Base-by-base conservation (phyloP, 176 grass and related monocot species). In the Calamus simplicifolius region DNA sequence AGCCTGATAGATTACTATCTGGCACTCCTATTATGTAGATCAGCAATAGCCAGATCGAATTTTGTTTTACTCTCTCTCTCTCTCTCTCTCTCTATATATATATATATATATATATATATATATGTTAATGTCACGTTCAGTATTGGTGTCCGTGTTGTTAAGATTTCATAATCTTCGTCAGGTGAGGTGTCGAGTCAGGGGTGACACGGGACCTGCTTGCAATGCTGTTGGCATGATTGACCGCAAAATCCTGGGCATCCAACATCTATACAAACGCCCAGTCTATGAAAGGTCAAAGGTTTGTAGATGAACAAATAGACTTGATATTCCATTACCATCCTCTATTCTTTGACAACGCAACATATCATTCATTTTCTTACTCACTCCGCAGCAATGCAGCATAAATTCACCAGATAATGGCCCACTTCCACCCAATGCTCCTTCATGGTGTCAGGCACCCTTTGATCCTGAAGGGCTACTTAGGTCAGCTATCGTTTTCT, bases 381-480 rank as follows among this genome's bases (percentile, higher is more conserved):
- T 56, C 7, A 28, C 25, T 56, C 7, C 57, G 5, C 49, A 95
- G 90, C 62, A 85, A 82, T 95, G 90, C 59, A 95, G 90, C 69
- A 86, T 79, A 16, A 62, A 58, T 54, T 81, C 81, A 27, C 89
- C 90, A 29, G 50, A 50, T 52, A 89, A 88, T 18, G 90, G 89
- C 4, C 79, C 73, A 3, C 79, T 95, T 78, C 90, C 79, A 4
- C 8, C 80, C 19, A 62, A 81, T 31, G 85, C 85, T 48, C 76
- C 85, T 5, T 73, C 90, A 48, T 95, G 90, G 90, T 95, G 85
- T 63, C 66, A 95, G 73, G 85, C 90, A 51, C 90, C 85, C 3
- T 95, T 95, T 28, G 90, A 95, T 29, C 90, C 85, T 10, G 82
- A 95, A 69, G 90, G 90, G 6, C 29, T 95, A 19, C 90, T 95